Conservation (phyloP, 2,329 filamentous ascomycete genomes). For the Cryphonectria carpinicola region DNA sequence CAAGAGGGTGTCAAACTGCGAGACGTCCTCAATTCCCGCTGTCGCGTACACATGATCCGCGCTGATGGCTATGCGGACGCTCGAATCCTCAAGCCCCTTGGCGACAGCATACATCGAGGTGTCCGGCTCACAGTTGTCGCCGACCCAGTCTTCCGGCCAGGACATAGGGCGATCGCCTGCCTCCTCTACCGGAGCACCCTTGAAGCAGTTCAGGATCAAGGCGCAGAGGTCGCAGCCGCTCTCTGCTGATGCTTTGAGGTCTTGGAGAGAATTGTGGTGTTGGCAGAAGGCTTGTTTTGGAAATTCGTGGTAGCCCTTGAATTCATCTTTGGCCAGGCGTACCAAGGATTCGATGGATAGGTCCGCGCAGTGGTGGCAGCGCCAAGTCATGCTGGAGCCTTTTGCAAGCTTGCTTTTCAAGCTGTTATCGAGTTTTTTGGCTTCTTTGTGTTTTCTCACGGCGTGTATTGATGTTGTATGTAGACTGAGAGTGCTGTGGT, state of each 20-base stretch:
- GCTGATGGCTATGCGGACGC: not conserved
- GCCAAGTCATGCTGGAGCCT: not conserved
- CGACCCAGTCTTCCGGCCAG: not conserved
- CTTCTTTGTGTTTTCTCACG: too few species aligned
- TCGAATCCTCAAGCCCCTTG: not conserved
- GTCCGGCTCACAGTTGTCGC: not conserved
- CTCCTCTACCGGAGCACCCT: not conserved
- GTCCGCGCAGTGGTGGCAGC: not conserved
- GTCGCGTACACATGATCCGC: not conserved
- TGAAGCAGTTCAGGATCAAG: slow-evolving; percentile 5
- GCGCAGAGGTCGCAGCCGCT: slow-evolving; percentile 5
- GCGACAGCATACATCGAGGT: slow-evolving; percentile 1
- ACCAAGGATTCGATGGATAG: slow-evolving; percentile 4
- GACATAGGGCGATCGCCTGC: not conserved
- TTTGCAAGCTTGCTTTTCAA: too few species aligned
- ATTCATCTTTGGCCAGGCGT: not conserved
- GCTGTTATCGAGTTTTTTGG: too few species aligned
- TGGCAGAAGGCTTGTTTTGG: not conserved
- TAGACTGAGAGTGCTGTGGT: not conserved
- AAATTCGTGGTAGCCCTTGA: not conserved
- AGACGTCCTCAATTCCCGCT: not conserved
- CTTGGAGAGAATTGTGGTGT: not conserved
- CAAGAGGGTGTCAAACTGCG: slow-evolving; percentile 5
- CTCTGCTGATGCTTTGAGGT: slow-evolving; percentile 3
- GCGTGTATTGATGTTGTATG: not conserved